A percentile compares a stretch with the other conserved stretches of the same genome.
Conservation (phyloP, 129 eudicot species). For the Chrysanthemum makinoi region DNA sequence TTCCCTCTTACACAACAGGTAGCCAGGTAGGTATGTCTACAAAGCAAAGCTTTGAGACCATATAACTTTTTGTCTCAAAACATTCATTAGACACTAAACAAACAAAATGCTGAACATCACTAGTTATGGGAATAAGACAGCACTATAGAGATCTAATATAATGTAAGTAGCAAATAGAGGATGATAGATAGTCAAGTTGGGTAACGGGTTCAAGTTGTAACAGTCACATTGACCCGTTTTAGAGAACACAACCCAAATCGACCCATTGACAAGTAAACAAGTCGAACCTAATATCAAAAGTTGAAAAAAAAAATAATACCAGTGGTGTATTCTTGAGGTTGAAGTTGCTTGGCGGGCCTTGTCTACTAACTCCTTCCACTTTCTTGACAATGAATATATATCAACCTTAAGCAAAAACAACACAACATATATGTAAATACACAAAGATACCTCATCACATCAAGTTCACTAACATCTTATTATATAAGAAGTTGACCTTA, state of each 20-base stretch:
- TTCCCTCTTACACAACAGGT: too few species aligned
- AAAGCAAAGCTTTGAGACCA: not conserved
- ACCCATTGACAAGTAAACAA: not conserved
- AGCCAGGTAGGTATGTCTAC: too few species aligned
- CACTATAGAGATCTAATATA: not conserved
- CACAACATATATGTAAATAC: not conserved
- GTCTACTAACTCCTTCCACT: constrained; percentile 97
- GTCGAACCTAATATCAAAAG: not conserved
- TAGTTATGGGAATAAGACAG: not conserved
- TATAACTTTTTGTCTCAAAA: not conserved
- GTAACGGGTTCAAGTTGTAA: not conserved
- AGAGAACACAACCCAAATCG: not conserved
- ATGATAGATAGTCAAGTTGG: not conserved
- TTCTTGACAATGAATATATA: constrained; percentile 85
- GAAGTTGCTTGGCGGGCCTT: constrained; percentile 97
- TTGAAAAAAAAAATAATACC: constrained; percentile 45
- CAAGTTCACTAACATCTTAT: not conserved
- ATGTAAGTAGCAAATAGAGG: not conserved
- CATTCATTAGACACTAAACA: not conserved
- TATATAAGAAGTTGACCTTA: constrained; percentile 46
- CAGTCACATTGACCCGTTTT: not conserved
- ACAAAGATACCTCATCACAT: constrained; percentile 9
- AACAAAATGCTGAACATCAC: not conserved
- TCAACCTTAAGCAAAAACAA: constrained; percentile 57
- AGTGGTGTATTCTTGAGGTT: constrained; percentile 84